Conservation (phyloP, 1,284 basidiomycete genomes). For the Vanrija sp. region DNA sequence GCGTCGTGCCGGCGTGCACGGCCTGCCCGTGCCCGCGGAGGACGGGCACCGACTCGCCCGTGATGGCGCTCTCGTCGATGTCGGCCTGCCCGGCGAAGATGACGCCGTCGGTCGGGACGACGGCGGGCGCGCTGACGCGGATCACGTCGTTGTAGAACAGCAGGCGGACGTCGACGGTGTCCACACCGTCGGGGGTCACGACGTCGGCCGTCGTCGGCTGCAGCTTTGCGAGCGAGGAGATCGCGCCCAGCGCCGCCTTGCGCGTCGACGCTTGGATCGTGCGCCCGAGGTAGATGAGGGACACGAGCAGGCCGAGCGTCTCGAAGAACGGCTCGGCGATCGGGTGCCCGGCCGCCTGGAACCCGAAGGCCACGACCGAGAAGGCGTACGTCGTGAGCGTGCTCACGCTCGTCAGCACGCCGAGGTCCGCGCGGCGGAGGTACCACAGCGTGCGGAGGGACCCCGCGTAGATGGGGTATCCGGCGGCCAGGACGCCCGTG, state of each 20-base stretch:
- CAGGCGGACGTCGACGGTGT: slow-evolving; percentile 31
- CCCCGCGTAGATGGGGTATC: slow-evolving; percentile 49
- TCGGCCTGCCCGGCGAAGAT: slow-evolving; percentile 48
- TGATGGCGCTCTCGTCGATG: slow-evolving; percentile 54
- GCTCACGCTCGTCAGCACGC: slow-evolving; percentile 51
- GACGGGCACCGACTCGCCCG: slow-evolving; percentile 52
- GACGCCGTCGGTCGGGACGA: slow-evolving; percentile 52
- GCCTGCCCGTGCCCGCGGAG: slow-evolving; percentile 44
- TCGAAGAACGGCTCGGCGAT: slow-evolving; percentile 53
- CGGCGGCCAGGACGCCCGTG: slow-evolving; percentile 50
- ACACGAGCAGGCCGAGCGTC: slow-evolving; percentile 52
- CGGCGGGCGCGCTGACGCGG: slow-evolving; percentile 45
- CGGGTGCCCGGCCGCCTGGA: slow-evolving; percentile 43
- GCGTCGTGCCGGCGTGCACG: slow-evolving; percentile 51
- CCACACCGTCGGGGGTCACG: slow-evolving; percentile 27
- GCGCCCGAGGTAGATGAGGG: slow-evolving; percentile 52
- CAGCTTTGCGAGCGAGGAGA: slow-evolving; percentile 39
- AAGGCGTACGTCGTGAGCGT: slow-evolving; percentile 52
- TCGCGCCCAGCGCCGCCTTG: slow-evolving; percentile 42
- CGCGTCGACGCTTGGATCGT: slow-evolving; percentile 51
- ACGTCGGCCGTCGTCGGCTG: slow-evolving; percentile 46
- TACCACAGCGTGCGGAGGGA: slow-evolving; percentile 50
- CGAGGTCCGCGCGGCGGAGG: slow-evolving; percentile 51
- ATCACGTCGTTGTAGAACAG: slow-evolving; percentile 50
- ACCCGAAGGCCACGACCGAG: slow-evolving; percentile 51